phyloP scores from a whole-genome alignment of 306 rosid genomes.

The Prinsepia uniflora region DNA sequence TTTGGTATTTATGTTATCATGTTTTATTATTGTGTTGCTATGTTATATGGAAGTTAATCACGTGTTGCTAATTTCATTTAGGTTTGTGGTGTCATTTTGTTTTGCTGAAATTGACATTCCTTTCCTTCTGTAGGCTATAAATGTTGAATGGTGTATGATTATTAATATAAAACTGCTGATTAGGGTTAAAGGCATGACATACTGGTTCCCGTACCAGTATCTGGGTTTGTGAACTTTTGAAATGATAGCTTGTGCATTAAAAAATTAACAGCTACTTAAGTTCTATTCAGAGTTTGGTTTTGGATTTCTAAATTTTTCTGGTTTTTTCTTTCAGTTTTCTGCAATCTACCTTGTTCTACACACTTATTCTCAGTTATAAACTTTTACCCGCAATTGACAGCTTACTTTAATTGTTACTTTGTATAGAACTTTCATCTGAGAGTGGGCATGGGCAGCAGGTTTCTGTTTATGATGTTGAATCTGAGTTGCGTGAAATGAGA shows the following conservation, averaged over 20 bases:
- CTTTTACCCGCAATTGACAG: background rate
- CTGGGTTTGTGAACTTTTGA: background rate
- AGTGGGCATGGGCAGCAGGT: slow-evolving; percentile 43
- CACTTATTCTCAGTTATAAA: background rate
- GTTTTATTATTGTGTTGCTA: background rate
- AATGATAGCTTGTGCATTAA: background rate
- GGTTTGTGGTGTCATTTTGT: background rate
- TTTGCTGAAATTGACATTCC: background rate
- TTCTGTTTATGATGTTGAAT: slow-evolving; percentile 39
- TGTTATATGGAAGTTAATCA: background rate
- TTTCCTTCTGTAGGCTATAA: background rate
- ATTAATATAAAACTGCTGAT: background rate
- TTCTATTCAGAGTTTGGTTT: background rate
- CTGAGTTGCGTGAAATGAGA: slow-evolving; percentile 69
- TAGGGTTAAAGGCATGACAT: background rate
- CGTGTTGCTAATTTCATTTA: background rate
- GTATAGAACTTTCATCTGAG: slow-evolving; percentile 66
- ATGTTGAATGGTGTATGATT: background rate
- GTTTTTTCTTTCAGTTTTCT: background rate
- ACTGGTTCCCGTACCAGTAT: background rate
- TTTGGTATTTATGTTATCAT: background rate
- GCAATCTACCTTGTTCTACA: background rate
- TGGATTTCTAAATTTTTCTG: background rate
- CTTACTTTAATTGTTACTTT: slow-evolving; percentile 18
- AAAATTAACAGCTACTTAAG: background rate